These are phyloP conservation scores for Apiospora kogelbergensis DNA, from an alignment of 2,329 filamentous ascomycete species.

Conservation along the genomic window DNA sequence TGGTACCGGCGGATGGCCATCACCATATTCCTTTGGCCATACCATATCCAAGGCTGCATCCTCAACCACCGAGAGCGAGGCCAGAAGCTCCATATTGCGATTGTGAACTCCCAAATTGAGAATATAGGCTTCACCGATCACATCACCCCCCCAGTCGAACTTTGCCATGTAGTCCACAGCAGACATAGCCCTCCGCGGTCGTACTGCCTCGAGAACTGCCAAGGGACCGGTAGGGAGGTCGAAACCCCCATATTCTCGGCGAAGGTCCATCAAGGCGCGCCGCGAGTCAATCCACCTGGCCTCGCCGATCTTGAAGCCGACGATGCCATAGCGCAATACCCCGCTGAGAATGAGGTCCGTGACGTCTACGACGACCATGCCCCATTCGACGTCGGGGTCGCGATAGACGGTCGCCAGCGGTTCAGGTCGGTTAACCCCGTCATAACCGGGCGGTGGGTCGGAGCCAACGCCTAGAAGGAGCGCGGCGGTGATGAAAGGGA, in stretches of 20 bases:
- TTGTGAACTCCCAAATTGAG: neutral
- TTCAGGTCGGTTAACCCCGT: constrained; percentile 14
- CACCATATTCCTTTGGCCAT: constrained; percentile 2
- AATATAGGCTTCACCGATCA: neutral
- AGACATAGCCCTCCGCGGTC: constrained; percentile 16
- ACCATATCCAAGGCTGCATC: constrained; percentile 1
- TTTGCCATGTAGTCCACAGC: constrained; percentile 19
- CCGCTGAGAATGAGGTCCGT: constrained; percentile 13
- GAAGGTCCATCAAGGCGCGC: neutral
- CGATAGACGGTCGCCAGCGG: constrained; percentile 23
- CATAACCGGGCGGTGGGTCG: constrained; percentile 12
- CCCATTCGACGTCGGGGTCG: constrained; percentile 21
- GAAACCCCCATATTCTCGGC: neutral
- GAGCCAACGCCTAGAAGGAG: constrained; percentile 20
- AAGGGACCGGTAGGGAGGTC: neutral
- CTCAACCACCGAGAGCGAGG: neutral
- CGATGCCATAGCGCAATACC: constrained; percentile 20
- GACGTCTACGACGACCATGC: constrained; percentile 23
- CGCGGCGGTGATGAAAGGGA: constrained; percentile 21
- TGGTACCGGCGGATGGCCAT: neutral
- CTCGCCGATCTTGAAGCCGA: constrained; percentile 18
- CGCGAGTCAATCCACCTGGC: constrained; percentile 12
- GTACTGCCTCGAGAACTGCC: constrained; percentile 15
- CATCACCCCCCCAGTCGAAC: constrained; percentile 14
- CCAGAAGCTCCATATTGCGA: neutral